These are phyloP conservation scores for Candida ortonii DNA, from an alignment of 805 yeast species.

Conservation along the genomic window DNA sequence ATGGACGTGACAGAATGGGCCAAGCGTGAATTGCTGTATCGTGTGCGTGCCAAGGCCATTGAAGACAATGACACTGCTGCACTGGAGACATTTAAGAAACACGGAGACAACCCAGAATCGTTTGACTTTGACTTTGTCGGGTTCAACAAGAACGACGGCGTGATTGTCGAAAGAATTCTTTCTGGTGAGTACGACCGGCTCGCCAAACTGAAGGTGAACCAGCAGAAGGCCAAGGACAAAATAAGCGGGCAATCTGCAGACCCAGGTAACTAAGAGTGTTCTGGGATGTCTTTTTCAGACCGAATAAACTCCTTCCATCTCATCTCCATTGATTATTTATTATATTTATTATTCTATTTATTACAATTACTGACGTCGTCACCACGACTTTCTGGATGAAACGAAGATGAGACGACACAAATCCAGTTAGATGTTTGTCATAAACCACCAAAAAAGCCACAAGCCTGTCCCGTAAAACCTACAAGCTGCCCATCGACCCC, in stretches of 20 bases:
- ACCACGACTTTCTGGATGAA: no score
- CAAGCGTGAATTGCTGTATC: conserved; percentile 70
- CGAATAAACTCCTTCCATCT: background rate
- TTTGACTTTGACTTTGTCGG: conserved; percentile 51
- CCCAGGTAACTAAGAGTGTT: no score
- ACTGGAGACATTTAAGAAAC: conserved; percentile 38
- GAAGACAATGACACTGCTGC: conserved; percentile 55
- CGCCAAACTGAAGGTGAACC: conserved; percentile 53
- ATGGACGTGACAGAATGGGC: conserved; percentile 71
- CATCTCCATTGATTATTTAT: conserved; percentile 7
- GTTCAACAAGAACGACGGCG: conserved; percentile 65
- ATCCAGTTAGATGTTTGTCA: no score
- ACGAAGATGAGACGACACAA: no score
- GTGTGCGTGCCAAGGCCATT: conserved; percentile 66
- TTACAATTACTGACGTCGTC: no score
- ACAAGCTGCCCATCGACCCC: no score
- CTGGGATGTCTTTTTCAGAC: no score
- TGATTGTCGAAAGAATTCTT: conserved; percentile 76
- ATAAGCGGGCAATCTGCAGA: background rate
- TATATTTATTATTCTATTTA: conserved; percentile 10
- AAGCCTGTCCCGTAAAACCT: no score
- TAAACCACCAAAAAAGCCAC: no score
- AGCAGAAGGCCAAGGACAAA: conserved; percentile 11
- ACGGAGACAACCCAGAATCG: conserved; percentile 39
- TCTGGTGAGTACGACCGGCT: conserved; percentile 80